Evolutionary conservation across 768 basidiomycete genomes (phyloP).

Genomic region (Boletus eberwhitei): DNA sequence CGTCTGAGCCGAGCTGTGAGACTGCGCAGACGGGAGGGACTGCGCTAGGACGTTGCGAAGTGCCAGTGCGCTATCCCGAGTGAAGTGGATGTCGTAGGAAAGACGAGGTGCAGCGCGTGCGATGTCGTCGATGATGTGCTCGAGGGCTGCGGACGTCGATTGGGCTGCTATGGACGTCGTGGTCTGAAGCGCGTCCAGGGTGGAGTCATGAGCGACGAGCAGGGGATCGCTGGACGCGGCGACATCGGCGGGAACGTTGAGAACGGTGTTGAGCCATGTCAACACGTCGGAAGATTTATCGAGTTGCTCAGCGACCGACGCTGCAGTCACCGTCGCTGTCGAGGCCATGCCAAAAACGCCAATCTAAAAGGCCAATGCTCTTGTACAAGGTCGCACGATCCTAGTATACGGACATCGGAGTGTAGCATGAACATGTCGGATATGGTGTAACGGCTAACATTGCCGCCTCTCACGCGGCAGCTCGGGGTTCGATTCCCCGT

Average conservation of each 20-base stretch:
- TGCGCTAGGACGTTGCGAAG: slow-evolving; percentile 64
- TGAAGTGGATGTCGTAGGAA: slow-evolving; percentile 95
- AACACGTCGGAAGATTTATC: slow-evolving; percentile 59
- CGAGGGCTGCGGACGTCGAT: slow-evolving; percentile 84
- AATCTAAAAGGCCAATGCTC: not conserved
- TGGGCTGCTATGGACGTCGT: slow-evolving; percentile 83
- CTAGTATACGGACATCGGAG: not conserved
- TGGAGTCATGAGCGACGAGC: slow-evolving; percentile 57
- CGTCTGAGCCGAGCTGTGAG: not conserved
- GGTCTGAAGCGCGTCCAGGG: slow-evolving; percentile 70
- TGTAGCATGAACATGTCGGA: slow-evolving; percentile 18
- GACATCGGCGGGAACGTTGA: slow-evolving; percentile 39
- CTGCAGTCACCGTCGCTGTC: slow-evolving; percentile 26
- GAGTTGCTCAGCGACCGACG: slow-evolving; percentile 51
- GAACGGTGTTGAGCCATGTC: slow-evolving; percentile 70
- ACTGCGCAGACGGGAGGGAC: slow-evolving; percentile 38
- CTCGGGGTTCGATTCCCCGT: slow-evolving; percentile 36
- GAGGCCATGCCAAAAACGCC: slow-evolving; percentile 19
- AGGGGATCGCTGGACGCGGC: slow-evolving; percentile 38
- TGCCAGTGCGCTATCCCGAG: slow-evolving; percentile 85
- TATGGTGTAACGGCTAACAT: slow-evolving; percentile 68
- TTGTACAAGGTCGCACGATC: no score
- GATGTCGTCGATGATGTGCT: slow-evolving; percentile 88
- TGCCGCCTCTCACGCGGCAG: slow-evolving; percentile 55
- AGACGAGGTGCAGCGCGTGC: slow-evolving; percentile 88